phyloP scores from a whole-genome alignment of 192 early-diverging fungal genomes.

The Backusella sp. region DNA sequence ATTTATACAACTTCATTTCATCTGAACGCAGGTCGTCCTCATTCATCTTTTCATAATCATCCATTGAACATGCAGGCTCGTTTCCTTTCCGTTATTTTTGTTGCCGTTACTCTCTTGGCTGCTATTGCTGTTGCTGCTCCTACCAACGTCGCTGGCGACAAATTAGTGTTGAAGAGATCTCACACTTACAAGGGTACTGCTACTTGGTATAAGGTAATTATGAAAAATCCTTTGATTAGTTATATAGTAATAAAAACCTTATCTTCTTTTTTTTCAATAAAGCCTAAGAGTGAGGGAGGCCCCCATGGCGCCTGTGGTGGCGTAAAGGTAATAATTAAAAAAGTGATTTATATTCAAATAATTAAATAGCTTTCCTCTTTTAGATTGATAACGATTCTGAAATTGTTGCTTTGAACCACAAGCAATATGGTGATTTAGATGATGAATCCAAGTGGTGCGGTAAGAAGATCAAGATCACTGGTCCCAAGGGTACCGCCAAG shows the following conservation, averaged over 20 bases:
- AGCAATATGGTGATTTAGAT: constrained; percentile 32
- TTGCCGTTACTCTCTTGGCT: constrained; percentile 12
- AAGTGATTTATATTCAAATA: no score
- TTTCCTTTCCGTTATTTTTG: not conserved
- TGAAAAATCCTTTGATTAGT: no score
- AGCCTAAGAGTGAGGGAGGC: constrained; percentile 19
- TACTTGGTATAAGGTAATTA: constrained; percentile 24
- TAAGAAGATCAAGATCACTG: constrained; percentile 25
- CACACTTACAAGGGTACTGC: constrained; percentile 30
- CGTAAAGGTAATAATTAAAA: not conserved
- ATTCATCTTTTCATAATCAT: not conserved
- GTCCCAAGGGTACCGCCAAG: constrained; percentile 27
- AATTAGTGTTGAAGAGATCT: not conserved
- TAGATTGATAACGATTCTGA: constrained; percentile 34
- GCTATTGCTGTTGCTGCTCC: constrained; percentile 8
- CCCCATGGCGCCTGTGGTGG: constrained; percentile 35
- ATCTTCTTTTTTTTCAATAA: constrained; percentile 5
- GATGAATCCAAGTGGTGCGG: constrained; percentile 34
- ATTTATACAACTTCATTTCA: not conserved
- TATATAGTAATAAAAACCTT: no score
- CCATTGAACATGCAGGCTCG: not conserved
- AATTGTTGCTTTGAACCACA: constrained; percentile 44
- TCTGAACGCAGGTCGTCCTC: constrained; percentile 23
- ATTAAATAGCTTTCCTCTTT: no score
- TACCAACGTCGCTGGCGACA: not conserved